Conservation (phyloP, 768 basidiomycete species). For the Cystoderma amianthinum region DNA sequence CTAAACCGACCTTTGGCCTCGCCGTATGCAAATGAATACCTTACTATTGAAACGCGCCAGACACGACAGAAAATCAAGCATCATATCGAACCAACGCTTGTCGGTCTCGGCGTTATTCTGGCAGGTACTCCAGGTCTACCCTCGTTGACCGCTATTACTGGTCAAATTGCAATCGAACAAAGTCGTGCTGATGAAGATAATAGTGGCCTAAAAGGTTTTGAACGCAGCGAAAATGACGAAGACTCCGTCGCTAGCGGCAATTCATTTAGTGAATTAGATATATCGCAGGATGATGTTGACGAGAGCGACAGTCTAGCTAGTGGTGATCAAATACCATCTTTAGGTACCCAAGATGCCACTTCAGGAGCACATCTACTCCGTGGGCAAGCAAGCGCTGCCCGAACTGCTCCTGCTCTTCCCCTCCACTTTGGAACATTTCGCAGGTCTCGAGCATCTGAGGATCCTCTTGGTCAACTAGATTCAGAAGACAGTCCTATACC, state of each 20-base stretch:
- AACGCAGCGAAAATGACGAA: constrained; percentile 40
- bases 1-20: constrained; percentile 56
- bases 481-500: constrained; percentile 34
- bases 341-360: constrained; percentile 8
- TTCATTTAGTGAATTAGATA: constrained; percentile 10
- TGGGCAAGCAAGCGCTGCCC: constrained; percentile 55
- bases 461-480: constrained; percentile 70
- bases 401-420: constrained; percentile 69
- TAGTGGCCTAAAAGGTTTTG: constrained; percentile 39
- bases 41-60: constrained; percentile 42
- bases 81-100: constrained; percentile 65
- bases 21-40: constrained; percentile 59
- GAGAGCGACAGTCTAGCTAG: constrained; percentile 30
- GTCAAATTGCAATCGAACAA: constrained; percentile 85
- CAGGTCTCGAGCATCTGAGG: constrained; percentile 56
- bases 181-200: constrained; percentile 69
- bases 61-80: constrained; percentile 62
- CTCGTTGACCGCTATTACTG: constrained; percentile 61
- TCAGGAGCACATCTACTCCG: constrained; percentile 21
- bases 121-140: constrained; percentile 79
- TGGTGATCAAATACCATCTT: constrained; percentile 18
- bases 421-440: constrained; percentile 48
- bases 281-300: constrained; percentile 38
- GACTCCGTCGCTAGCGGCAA: constrained; percentile 1
- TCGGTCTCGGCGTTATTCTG: constrained; percentile 79